phyloP scores from a whole-genome alignment of 495 filamentous ascomycete genomes.

The Neurospora sp. region DNA sequence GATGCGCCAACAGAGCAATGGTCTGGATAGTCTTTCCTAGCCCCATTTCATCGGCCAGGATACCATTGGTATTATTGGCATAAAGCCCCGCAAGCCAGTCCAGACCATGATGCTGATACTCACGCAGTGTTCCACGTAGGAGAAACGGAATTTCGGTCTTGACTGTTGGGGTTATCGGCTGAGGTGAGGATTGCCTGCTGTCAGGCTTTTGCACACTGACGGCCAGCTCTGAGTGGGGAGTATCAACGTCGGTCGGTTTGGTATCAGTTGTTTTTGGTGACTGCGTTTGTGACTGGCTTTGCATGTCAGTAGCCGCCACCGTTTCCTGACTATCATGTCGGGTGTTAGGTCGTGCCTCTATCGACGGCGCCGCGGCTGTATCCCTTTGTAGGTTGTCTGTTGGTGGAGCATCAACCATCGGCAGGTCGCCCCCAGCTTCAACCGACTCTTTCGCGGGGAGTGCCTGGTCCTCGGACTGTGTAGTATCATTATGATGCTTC shows the following conservation, averaged over 20 bases:
- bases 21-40: slow-evolving; percentile 98
- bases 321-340: slow-evolving; percentile 25
- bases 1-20: slow-evolving; percentile 85
- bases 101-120: slow-evolving; percentile 92
- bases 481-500: background rate
- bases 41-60: slow-evolving; percentile 99
- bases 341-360: slow-evolving; percentile 11
- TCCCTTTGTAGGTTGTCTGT: background rate
- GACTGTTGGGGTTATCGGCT: slow-evolving; percentile 25
- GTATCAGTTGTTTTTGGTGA: slow-evolving; percentile 56
- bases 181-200: slow-evolving; percentile 35
- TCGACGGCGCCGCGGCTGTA: slow-evolving; percentile 14
- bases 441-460: slow-evolving; percentile 18
- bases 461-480: background rate
- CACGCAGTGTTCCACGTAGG: slow-evolving; percentile 83
- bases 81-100: slow-evolving; percentile 95
- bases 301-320: slow-evolving; percentile 24
- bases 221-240: slow-evolving; percentile 50
- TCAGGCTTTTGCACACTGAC: slow-evolving; percentile 24
- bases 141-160: slow-evolving; percentile 78
- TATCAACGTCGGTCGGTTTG: slow-evolving; percentile 59
- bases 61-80: slow-evolving; percentile 88
- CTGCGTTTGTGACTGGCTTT: slow-evolving; percentile 36
- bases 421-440: slow-evolving; percentile 37
- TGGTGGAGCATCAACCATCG: slow-evolving; percentile 32